Percentiles rank a stretch among this genome's conserved stretches.
Conservation (phyloP, 805 yeast species). For the Torulaspora maleeae region DNA sequence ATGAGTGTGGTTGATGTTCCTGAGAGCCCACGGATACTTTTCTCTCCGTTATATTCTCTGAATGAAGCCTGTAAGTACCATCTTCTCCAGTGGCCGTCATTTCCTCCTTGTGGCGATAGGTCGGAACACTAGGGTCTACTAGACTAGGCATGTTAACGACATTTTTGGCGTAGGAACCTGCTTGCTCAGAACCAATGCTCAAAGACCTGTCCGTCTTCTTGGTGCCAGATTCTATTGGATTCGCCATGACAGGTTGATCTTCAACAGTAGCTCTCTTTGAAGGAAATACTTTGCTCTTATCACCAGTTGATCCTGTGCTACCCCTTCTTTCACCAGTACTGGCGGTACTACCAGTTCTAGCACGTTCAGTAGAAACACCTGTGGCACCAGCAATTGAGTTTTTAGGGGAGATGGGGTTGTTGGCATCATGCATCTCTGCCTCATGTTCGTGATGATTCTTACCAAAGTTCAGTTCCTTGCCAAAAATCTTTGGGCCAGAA, state of each 20-base stretch:
- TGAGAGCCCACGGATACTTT: conserved; percentile 11
- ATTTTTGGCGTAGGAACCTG: conserved; percentile 18
- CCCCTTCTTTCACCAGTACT: conserved; percentile 1
- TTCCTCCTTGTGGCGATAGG: conserved; percentile 24
- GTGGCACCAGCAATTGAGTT: not conserved
- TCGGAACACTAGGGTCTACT: conserved; percentile 27
- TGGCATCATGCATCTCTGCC: not conserved
- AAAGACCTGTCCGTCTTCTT: conserved; percentile 2
- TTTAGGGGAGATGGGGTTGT: not conserved
- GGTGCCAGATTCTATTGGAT: not conserved
- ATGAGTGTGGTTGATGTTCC: not conserved
- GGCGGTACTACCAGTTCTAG: not conserved
- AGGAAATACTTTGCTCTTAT: conserved; percentile 1
- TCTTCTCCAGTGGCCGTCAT: not conserved
- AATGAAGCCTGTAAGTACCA: conserved; percentile 6
- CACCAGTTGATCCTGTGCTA: conserved; percentile 1
- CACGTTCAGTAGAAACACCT: not conserved
- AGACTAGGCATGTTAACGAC: conserved; percentile 30
- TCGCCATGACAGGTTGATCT: conserved; percentile 1
- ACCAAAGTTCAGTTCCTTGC: conserved; percentile 8
- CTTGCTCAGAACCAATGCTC: conserved; percentile 9
- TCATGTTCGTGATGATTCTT: not conserved
- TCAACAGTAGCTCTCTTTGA: conserved; percentile 3
- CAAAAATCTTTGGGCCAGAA: conserved; percentile 2
- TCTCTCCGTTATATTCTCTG: conserved; percentile 3